Conservation (phyloP, 257 asterid species). For the Solanum habrochaites region DNA sequence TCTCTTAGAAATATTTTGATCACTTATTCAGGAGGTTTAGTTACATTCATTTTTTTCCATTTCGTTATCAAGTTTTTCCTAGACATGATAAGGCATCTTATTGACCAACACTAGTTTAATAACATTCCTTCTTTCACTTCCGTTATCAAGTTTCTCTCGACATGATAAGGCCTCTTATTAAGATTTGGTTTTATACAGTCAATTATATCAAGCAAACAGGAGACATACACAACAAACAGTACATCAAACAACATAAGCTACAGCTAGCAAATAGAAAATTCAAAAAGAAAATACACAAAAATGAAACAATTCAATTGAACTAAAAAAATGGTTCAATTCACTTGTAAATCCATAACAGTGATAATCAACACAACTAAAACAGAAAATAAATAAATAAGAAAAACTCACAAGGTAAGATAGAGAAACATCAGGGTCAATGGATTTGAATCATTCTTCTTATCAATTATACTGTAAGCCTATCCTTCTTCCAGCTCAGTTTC, state of each 20-base stretch:
- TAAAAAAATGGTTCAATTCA: background rate
- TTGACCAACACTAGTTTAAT: background rate
- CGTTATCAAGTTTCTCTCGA: background rate
- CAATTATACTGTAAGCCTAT: slow-evolving; percentile 53
- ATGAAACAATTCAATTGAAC: background rate
- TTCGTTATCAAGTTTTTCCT: background rate
- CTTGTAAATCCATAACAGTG: background rate
- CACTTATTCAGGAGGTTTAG: background rate
- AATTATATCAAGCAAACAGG: background rate
- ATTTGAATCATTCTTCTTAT: slow-evolving; percentile 22
- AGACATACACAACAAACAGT: background rate
- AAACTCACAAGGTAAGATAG: slow-evolving; percentile 87
- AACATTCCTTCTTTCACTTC: background rate
- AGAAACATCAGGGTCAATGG: slow-evolving; percentile 88
- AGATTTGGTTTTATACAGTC: background rate
- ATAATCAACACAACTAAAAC: background rate
- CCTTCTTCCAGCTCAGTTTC: slow-evolving; percentile 94
- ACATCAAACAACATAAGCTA: background rate
- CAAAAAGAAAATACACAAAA: background rate
- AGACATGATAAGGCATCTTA: background rate
- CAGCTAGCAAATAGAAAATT: background rate
- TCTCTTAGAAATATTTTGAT: background rate
- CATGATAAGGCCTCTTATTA: background rate
- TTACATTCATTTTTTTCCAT: background rate
- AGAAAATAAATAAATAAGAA: background rate